Evolutionary conservation across 495 filamentous ascomycete genomes (phyloP).

Genomic region (Penicillium ucsense): DNA sequence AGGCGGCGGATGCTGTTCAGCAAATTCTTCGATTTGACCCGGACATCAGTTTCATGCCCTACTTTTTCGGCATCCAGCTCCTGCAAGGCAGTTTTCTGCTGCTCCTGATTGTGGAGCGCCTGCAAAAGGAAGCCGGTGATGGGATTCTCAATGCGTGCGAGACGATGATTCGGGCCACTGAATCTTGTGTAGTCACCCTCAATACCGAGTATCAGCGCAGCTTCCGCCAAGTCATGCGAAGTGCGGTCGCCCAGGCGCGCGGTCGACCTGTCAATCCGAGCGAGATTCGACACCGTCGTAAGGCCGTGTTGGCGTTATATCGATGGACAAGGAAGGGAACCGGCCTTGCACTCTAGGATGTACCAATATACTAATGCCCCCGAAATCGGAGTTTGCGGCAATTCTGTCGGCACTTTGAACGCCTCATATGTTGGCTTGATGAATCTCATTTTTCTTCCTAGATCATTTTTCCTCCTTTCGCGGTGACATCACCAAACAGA

Average conservation of each 20-base stretch:
- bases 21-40: slow-evolving; percentile 80
- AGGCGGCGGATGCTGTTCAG: slow-evolving; percentile 70
- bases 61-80: slow-evolving; percentile 81
- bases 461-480: no score
- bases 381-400: no score
- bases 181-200: slow-evolving; percentile 75
- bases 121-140: slow-evolving; percentile 69
- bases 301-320: slow-evolving; percentile 65
- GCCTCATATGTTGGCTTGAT: no score
- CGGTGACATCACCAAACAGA: no score
- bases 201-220: slow-evolving; percentile 83
- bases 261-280: slow-evolving; percentile 65
- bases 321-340: slow-evolving; percentile 75
- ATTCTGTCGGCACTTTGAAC: no score
- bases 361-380: no score
- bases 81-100: slow-evolving; percentile 76
- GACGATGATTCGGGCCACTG: slow-evolving; percentile 76
- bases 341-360: slow-evolving; percentile 47
- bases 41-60: slow-evolving; percentile 80
- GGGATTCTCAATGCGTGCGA: slow-evolving; percentile 77
- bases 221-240: slow-evolving; percentile 77
- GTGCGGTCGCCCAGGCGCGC: slow-evolving; percentile 66
- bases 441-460: no score
- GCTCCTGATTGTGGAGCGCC: slow-evolving; percentile 71
- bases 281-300: slow-evolving; percentile 64